A percentile compares a stretch with the other conserved stretches of the same genome.
Evolutionary conservation across 2,329 filamentous ascomycete species (phyloP).

Genomic region (Tricladium varicosporioides): DNA sequence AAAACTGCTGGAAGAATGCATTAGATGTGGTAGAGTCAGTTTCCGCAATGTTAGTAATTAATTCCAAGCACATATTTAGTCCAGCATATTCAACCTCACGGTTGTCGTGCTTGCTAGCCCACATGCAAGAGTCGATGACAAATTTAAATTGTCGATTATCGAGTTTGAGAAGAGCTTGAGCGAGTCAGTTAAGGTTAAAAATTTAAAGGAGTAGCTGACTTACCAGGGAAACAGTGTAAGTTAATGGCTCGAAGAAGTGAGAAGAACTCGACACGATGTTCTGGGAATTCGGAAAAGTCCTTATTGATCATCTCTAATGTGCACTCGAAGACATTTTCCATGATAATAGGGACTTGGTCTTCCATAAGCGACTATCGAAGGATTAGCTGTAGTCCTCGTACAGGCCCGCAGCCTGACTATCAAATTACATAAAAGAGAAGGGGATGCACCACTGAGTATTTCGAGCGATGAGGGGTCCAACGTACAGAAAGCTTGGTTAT

Average conservation of each 20-base stretch:
- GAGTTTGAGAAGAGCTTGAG: constrained; percentile 75
- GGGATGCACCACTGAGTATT: constrained; percentile 43
- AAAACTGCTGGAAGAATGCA: constrained; percentile 98
- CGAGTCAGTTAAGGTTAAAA: constrained; percentile 12
- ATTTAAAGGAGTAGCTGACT: constrained; percentile 8
- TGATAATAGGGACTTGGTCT: constrained; percentile 93
- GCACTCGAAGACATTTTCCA: constrained; percentile 98
- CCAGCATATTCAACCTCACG: constrained; percentile 95
- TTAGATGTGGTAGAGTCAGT: constrained; percentile 83
- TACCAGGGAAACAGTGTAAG: constrained; percentile 88
- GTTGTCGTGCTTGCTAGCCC: constrained; percentile 99
- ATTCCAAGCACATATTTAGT: constrained; percentile 95
- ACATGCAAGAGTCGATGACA: constrained; percentile 98
- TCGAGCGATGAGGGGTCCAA: constrained; percentile 49
- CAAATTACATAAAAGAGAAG: constrained; percentile 23
- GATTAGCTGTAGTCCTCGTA: constrained; percentile 32
- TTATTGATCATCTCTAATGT: constrained; percentile 99
- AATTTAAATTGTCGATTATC: constrained; percentile 98
- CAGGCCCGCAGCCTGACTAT: not conserved
- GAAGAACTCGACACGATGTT: constrained; percentile 99
- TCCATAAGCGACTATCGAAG: constrained; percentile 79
- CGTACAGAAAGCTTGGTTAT: constrained; percentile 94
- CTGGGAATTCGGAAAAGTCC: constrained; percentile 98
- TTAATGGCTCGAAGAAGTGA: constrained; percentile 95
- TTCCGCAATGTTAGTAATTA: constrained; percentile 97